These are phyloP conservation scores for Lactuca saligna DNA, from an alignment of 129 eudicot species.

Conservation along the genomic window DNA sequence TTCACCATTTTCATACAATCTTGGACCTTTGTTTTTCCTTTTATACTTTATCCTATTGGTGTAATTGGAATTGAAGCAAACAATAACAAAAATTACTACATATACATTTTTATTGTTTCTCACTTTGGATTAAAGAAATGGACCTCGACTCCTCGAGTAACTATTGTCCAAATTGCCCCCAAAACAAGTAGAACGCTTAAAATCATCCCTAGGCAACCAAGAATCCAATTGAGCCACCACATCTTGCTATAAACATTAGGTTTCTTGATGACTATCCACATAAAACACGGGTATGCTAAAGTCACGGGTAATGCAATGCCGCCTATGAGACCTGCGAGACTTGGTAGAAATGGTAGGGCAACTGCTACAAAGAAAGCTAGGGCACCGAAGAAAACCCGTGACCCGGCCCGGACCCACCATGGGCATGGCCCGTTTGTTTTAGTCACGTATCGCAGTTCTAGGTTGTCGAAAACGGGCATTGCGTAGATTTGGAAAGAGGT, in stretches of 20 bases:
- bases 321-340: slow-evolving; percentile 51
- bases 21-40: slow-evolving; percentile 11
- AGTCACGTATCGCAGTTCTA: slow-evolving; percentile 38
- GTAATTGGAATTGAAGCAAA: slow-evolving; percentile 36
- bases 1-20: slow-evolving; percentile 43
- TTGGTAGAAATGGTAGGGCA: slow-evolving; percentile 49
- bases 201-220: slow-evolving; percentile 44
- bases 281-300: slow-evolving; percentile 53
- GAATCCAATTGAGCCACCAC: slow-evolving; percentile 56
- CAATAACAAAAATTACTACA: slow-evolving; percentile 4
- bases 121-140: slow-evolving; percentile 48
- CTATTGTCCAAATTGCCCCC: slow-evolving; percentile 39
- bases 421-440: slow-evolving; percentile 49
- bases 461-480: slow-evolving; percentile 57
- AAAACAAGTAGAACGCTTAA: slow-evolving; percentile 37
- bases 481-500: slow-evolving; percentile 56
- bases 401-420: slow-evolving; percentile 43
- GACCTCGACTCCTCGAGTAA: slow-evolving; percentile 38
- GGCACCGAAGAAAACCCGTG: slow-evolving; percentile 40
- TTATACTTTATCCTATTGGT: slow-evolving; percentile 32
- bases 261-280: slow-evolving; percentile 55
- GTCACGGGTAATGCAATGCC: slow-evolving; percentile 52
- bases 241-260: slow-evolving; percentile 34
- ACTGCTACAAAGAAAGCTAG: slow-evolving; percentile 45
- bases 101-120: slow-evolving; percentile 1